These are phyloP conservation scores for Debaryomyces subglobosus DNA, from an alignment of 1,139 yeast species.

Conservation along the genomic window DNA sequence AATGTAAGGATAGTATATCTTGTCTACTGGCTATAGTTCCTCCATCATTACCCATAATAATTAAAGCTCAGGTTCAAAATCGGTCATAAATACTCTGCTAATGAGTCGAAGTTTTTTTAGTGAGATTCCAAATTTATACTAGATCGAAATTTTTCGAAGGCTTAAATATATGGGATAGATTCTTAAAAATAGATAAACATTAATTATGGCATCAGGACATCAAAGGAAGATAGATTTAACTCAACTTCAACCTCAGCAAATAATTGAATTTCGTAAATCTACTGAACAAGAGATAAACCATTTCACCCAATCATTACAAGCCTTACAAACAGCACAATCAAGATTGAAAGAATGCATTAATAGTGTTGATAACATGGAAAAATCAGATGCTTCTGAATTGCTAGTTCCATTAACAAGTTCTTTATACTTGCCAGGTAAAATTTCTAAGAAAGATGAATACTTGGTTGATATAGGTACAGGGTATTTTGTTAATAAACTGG, in stretches of 20 bases:
- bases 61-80: neutral
- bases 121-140: conserved; percentile 1
- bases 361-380: conserved; percentile 63
- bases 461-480: conserved; percentile 97
- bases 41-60: conserved; percentile 52
- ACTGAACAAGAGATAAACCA: conserved; percentile 87
- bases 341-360: conserved; percentile 82
- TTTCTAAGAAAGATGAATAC: conserved; percentile 63
- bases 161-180: neutral
- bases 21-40: conserved; percentile 52
- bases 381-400: conserved; percentile 51
- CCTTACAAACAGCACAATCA: conserved; percentile 79
- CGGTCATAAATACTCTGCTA: neutral
- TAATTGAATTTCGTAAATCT: conserved; percentile 80
- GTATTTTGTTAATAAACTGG: conserved; percentile 81
- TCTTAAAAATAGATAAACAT: neutral
- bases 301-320: conserved; percentile 80
- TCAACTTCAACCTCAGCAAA: conserved; percentile 78
- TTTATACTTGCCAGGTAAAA: conserved; percentile 83
- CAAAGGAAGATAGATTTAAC: conserved; percentile 56
- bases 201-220: conserved; percentile 17
- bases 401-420: conserved; percentile 90
- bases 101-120: neutral
- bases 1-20: conserved; percentile 39
- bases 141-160: conserved; percentile 4